Evolutionary conservation across 768 basidiomycete species (phyloP).

Genomic region (Collybia sordida): DNA sequence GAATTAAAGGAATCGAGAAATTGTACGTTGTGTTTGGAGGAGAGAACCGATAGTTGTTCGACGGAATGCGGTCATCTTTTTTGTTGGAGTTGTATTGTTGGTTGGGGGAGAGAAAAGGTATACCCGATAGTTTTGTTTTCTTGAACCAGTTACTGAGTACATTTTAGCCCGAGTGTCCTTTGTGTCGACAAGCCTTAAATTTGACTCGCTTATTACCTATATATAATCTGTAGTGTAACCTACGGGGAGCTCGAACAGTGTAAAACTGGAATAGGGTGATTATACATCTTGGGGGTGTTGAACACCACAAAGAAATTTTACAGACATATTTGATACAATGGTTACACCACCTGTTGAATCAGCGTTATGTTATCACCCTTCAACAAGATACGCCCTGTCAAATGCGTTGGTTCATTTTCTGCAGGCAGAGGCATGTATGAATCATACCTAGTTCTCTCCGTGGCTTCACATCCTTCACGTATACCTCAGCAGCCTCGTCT

Average conservation of each 20-base stretch:
- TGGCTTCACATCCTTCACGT: constrained; percentile 86
- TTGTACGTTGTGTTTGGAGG: constrained; percentile 85
- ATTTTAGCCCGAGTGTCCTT: constrained; percentile 75
- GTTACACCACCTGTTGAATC: constrained; percentile 67
- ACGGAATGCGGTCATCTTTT: constrained; percentile 91
- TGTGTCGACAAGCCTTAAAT: constrained; percentile 78
- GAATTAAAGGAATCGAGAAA: constrained; percentile 56
- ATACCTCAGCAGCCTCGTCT: constrained; percentile 92
- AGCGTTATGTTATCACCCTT: constrained; percentile 99
- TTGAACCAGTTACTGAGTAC: constrained; percentile 2
- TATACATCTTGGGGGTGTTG: constrained; percentile 8
- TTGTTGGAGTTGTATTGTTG: constrained; percentile 87
- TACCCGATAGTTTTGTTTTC: constrained; percentile 7
- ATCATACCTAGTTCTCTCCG: constrained; percentile 79
- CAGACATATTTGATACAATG: constrained; percentile 9
- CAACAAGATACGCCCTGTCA: constrained; percentile 85
- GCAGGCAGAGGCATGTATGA: constrained; percentile 1
- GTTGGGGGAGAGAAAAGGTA: constrained; percentile 89
- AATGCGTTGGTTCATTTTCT: constrained; percentile 3
- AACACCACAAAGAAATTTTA: not conserved
- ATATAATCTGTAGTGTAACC: constrained; percentile 66
- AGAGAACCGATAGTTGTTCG: constrained; percentile 76
- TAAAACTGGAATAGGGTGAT: constrained; percentile 4
- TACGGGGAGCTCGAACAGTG: not conserved
- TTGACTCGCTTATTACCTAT: constrained; percentile 73